Evolutionary conservation across 2,329 filamentous ascomycete species (phyloP).

Genomic region (Pyrenophora teres): DNA sequence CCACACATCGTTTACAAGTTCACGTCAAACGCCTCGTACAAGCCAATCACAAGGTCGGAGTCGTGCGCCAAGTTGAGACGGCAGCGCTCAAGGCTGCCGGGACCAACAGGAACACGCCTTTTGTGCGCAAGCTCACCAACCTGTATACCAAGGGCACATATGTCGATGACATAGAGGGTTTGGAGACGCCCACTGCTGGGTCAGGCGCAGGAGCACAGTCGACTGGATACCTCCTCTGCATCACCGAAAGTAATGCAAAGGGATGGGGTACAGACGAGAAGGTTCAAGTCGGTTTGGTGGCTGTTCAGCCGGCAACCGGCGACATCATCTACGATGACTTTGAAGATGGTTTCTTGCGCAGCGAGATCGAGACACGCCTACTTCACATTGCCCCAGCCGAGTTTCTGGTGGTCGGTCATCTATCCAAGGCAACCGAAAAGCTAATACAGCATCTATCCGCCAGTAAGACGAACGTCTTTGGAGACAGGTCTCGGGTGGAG

Average conservation of each 20-base stretch:
- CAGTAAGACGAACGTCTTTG: constrained; percentile 87
- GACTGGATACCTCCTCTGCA: constrained; percentile 88
- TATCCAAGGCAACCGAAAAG: constrained; percentile 91
- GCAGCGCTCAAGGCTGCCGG: constrained; percentile 94
- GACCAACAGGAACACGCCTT: constrained; percentile 91
- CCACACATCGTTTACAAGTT: constrained; percentile 86
- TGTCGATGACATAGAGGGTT: constrained; percentile 85
- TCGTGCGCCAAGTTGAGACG: constrained; percentile 92
- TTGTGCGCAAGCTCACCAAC: constrained; percentile 90
- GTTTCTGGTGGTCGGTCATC: constrained; percentile 86
- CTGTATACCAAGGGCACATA: constrained; percentile 98
- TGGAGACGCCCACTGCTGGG: constrained; percentile 58
- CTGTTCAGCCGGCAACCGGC: constrained; percentile 92
- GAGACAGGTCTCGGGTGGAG: constrained; percentile 86
- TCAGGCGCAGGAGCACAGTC: constrained; percentile 61
- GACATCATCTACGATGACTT: constrained; percentile 96
- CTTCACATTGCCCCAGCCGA: constrained; percentile 96
- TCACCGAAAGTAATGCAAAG: constrained; percentile 83
- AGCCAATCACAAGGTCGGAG: constrained; percentile 93
- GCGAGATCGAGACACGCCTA: constrained; percentile 92
- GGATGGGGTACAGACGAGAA: constrained; percentile 87
- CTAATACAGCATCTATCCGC: constrained; percentile 87
- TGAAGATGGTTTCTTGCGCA: constrained; percentile 96
- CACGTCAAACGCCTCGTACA: constrained; percentile 92
- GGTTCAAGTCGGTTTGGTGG: constrained; percentile 87